Percentiles rank a stretch among this genome's conserved stretches.
Evolutionary conservation across 768 basidiomycete genomes (phyloP).

Genomic region (Infundibulicybe gibba): DNA sequence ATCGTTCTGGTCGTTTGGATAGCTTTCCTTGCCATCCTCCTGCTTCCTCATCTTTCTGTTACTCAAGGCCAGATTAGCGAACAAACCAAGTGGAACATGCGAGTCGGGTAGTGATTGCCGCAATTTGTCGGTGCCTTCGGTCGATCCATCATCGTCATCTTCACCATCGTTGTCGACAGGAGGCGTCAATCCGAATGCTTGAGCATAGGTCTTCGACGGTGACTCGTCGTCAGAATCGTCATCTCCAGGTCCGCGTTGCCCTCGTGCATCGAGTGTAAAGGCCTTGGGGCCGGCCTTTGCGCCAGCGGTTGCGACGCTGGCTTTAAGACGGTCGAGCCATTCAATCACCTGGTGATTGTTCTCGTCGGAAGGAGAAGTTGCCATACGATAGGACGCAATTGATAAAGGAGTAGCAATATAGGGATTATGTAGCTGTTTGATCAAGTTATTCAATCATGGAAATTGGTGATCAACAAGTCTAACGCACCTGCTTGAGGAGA

Average conservation of each 20-base stretch:
- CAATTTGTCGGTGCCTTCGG: constrained; percentile 41
- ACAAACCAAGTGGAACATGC: constrained; percentile 70
- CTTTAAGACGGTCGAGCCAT: constrained; percentile 71
- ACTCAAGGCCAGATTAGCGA: constrained; percentile 68
- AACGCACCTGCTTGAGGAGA: constrained; percentile 71
- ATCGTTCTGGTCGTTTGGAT: constrained; percentile 49
- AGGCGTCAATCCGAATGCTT: constrained; percentile 13
- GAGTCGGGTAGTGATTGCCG: constrained; percentile 56
- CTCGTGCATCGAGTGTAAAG: constrained; percentile 39
- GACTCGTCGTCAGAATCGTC: constrained; percentile 41
- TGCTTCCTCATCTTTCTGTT: constrained; percentile 43
- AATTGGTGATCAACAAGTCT: not conserved
- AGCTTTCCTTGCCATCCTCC: constrained; percentile 28
- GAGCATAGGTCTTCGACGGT: constrained; percentile 21
- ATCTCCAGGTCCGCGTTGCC: constrained; percentile 12
- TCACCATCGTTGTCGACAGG: constrained; percentile 23
- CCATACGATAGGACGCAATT: constrained; percentile 75
- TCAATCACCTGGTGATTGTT: constrained; percentile 66
- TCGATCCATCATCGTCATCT: constrained; percentile 28
- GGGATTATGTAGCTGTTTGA: constrained; percentile 69
- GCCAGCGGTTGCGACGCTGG: constrained; percentile 48
- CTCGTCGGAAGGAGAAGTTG: constrained; percentile 71
- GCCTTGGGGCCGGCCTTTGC: constrained; percentile 37
- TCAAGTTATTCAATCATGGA: constrained; percentile 2
- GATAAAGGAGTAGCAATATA: constrained; percentile 77